Conservation (phyloP, 768 basidiomycete genomes). For the Exsudoporus frostii region DNA sequence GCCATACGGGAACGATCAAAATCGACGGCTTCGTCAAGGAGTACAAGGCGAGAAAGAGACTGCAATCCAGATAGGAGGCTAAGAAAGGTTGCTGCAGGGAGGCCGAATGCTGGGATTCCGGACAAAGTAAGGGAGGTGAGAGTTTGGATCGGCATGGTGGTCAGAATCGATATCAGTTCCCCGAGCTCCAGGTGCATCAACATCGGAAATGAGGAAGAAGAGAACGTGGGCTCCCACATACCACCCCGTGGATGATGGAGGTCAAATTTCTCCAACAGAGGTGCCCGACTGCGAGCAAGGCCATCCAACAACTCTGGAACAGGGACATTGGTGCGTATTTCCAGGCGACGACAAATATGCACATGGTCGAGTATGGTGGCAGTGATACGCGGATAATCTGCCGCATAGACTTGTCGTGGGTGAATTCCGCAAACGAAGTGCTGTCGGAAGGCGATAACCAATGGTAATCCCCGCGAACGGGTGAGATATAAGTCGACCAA, state of each 20-base stretch:
- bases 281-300: conserved; percentile 21
- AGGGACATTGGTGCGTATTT: conserved; percentile 23
- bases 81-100: conserved; percentile 21
- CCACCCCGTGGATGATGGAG: conserved; percentile 21
- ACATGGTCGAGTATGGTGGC: conserved; percentile 27
- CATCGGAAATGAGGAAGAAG: conserved; percentile 19
- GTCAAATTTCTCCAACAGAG: conserved; percentile 24
- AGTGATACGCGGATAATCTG: conserved; percentile 23
- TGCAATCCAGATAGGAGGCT: conserved; percentile 21
- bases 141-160: conserved; percentile 13
- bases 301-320: conserved; percentile 25
- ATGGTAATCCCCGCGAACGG: conserved; percentile 26
- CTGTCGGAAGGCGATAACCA: conserved; percentile 22
- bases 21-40: conserved; percentile 28
- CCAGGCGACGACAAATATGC: conserved; percentile 25
- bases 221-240: conserved; percentile 9
- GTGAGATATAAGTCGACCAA: conserved; percentile 26
- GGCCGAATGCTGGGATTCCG: conserved; percentile 21
- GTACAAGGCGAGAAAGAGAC: conserved; percentile 21
- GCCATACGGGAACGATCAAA: conserved; percentile 16
- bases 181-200: conserved; percentile 24
- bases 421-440: conserved; percentile 18
- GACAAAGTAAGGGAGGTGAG: conserved; percentile 25
- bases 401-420: conserved; percentile 16
- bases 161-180: conserved; percentile 15